Percentiles rank a stretch among this genome's conserved stretches.
These are phyloP conservation scores for Barnettozyma wickerhamii DNA, from an alignment of 805 yeast genomes.

Conservation along the genomic window DNA sequence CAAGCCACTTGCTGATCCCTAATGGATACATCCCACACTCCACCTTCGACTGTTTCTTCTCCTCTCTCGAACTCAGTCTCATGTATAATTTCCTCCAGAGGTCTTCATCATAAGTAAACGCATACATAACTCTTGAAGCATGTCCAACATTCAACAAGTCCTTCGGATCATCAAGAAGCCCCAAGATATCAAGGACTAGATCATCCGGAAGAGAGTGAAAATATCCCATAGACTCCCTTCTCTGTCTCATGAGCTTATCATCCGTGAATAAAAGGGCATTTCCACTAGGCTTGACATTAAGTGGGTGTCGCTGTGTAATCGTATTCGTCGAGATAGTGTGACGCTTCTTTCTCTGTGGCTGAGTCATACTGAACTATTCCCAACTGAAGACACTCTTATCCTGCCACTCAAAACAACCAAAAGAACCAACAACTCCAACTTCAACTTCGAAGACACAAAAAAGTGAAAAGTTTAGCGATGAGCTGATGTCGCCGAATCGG, in stretches of 20 bases:
- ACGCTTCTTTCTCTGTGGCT: conserved; percentile 19
- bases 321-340: conserved; percentile 24
- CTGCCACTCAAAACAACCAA: neutral
- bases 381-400: too few species aligned
- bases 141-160: conserved; percentile 52
- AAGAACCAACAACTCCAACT: neutral
- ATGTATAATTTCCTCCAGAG: conserved; percentile 67
- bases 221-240: conserved; percentile 43
- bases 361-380: conserved; percentile 18
- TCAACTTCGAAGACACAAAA: too few species aligned
- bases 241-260: conserved; percentile 11
- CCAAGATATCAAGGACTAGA: conserved; percentile 47
- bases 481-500: neutral
- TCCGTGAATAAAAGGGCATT: conserved; percentile 44
- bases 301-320: conserved; percentile 52
- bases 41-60: conserved; percentile 2
- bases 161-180: conserved; percentile 40
- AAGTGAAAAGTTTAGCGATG: too few species aligned
- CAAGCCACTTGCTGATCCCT: conserved; percentile 51
- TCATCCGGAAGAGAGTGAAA: conserved; percentile 60
- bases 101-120: conserved; percentile 72
- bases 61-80: conserved; percentile 16
- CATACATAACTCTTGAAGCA: conserved; percentile 65
- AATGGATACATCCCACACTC: conserved; percentile 23
- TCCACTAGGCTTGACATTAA: conserved; percentile 74